phyloP scores from a whole-genome alignment of 1,284 basidiomycete species.

The Lignosus rhinocerotis region DNA sequence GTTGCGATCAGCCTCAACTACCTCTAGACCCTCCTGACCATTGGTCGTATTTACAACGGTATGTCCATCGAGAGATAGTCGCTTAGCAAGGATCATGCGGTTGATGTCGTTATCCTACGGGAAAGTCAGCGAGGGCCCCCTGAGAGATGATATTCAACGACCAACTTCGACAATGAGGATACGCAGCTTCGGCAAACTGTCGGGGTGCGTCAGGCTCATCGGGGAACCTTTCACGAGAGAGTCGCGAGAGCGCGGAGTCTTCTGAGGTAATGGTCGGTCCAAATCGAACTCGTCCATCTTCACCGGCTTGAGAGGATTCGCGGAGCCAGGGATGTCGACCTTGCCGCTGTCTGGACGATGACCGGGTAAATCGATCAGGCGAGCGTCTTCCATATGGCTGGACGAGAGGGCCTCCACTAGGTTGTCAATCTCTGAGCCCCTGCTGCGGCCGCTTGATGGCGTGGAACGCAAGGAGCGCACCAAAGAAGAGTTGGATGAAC shows the following conservation, averaged over 20 bases:
- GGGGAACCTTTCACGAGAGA: slow-evolving; percentile 14
- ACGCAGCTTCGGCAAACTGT: slow-evolving; percentile 40
- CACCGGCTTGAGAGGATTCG: slow-evolving; percentile 41
- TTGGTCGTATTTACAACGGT: slow-evolving; percentile 69
- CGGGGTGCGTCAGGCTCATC: slow-evolving; percentile 1
- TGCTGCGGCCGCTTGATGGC: slow-evolving; percentile 23
- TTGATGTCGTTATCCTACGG: slow-evolving; percentile 77
- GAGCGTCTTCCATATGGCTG: slow-evolving; percentile 37
- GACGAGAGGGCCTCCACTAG: slow-evolving; percentile 67
- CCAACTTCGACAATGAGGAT: slow-evolving; percentile 75
- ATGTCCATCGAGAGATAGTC: slow-evolving; percentile 70
- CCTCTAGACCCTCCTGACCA: slow-evolving; percentile 76
- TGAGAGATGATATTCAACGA: neutral
- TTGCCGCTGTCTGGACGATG: slow-evolving; percentile 25
- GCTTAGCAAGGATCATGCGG: slow-evolving; percentile 70
- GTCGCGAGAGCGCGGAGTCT: neutral
- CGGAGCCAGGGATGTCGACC: slow-evolving; percentile 38
- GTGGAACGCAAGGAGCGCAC: slow-evolving; percentile 22
- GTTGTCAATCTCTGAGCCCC: slow-evolving; percentile 52
- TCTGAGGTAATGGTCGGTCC: slow-evolving; percentile 25
- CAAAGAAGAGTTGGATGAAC: slow-evolving; percentile 18
- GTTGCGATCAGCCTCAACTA: slow-evolving; percentile 57
- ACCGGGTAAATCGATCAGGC: neutral
- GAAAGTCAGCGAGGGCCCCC: neutral
- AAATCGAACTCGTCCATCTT: slow-evolving; percentile 42